phyloP scores from a whole-genome alignment of 176 grass and related monocot genomes.

The Guadua angustifolia region DNA sequence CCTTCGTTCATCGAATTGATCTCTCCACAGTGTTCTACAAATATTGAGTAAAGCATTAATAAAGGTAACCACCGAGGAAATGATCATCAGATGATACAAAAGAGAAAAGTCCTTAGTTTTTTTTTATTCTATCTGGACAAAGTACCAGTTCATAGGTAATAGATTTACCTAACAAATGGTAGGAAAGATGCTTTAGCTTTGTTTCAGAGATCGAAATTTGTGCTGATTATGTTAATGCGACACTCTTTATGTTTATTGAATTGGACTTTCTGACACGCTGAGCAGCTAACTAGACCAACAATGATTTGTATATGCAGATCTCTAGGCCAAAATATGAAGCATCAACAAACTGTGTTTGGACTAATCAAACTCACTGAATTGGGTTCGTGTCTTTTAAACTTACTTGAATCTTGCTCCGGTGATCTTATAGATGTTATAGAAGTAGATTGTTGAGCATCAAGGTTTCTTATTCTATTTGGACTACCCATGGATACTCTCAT shows the following conservation, averaged over 20 bases:
- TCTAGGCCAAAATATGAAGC: background rate
- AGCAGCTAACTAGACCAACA: slow-evolving; percentile 20
- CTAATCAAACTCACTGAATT: slow-evolving; percentile 29
- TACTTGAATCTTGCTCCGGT: slow-evolving; percentile 72
- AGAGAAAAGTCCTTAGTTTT: background rate
- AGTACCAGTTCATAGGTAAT: background rate
- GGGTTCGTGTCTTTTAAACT: slow-evolving; percentile 42
- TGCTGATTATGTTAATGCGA: background rate
- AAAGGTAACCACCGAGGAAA: slow-evolving; percentile 35
- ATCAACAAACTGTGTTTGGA: slow-evolving; percentile 31
- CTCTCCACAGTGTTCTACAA: slow-evolving; percentile 59
- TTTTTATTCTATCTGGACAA: slow-evolving; percentile 23
- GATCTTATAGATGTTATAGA: slow-evolving; percentile 39
- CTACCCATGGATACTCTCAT: slow-evolving; percentile 43
- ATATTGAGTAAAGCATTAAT: slow-evolving; percentile 34
- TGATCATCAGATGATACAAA: background rate
- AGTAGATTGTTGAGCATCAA: slow-evolving; percentile 53
- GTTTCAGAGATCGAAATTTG: slow-evolving; percentile 15
- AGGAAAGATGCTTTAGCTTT: background rate
- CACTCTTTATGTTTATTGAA: background rate
- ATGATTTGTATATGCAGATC: slow-evolving; percentile 25
- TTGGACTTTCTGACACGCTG: slow-evolving; percentile 19
- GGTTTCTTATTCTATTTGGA: slow-evolving; percentile 44
- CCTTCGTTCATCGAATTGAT: slow-evolving; percentile 55
- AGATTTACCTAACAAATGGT: slow-evolving; percentile 9